These are phyloP conservation scores for Podospora appendiculata DNA, from an alignment of 495 filamentous ascomycete genomes.

Conservation along the genomic window DNA sequence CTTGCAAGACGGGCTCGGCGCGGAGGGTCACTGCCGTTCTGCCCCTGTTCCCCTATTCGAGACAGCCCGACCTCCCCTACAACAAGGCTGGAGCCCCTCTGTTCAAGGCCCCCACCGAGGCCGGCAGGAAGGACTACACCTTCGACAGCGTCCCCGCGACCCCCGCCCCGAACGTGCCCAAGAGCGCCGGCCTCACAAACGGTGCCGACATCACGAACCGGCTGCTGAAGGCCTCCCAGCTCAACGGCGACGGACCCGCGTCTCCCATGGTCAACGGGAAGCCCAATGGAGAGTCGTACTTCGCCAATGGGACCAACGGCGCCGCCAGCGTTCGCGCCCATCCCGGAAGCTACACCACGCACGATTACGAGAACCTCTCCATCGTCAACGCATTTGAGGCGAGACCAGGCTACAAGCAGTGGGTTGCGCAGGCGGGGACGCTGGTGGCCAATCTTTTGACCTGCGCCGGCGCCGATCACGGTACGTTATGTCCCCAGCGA, in stretches of 20 bases:
- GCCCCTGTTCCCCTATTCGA: constrained; percentile 91
- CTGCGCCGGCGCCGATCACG: constrained; percentile 90
- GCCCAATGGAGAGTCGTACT: constrained; percentile 12
- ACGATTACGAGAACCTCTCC: constrained; percentile 50
- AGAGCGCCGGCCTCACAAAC: constrained; percentile 54
- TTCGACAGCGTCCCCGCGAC: constrained; percentile 91
- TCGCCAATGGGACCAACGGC: constrained; percentile 18
- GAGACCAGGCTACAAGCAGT: constrained; percentile 91
- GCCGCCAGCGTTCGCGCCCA: constrained; percentile 24
- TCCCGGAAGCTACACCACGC: constrained; percentile 38
- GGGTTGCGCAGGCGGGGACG: constrained; percentile 96
- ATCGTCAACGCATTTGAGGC: constrained; percentile 61
- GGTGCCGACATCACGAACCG: constrained; percentile 62
- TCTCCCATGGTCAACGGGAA: constrained; percentile 12
- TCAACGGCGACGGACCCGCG: constrained; percentile 11
- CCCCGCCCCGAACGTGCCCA: constrained; percentile 59
- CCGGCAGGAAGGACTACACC: constrained; percentile 61
- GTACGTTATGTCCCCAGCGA: constrained; percentile 23
- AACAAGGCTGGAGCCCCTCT: constrained; percentile 89
- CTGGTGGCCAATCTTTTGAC: constrained; percentile 90
- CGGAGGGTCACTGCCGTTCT: constrained; percentile 87
- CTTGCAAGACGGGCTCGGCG: constrained; percentile 94
- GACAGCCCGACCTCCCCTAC: constrained; percentile 93
- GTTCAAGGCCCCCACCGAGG: constrained; percentile 53
- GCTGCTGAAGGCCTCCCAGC: constrained; percentile 39